phyloP scores from a whole-genome alignment of 306 rosid genomes.

The Echinosophora koreensis region DNA sequence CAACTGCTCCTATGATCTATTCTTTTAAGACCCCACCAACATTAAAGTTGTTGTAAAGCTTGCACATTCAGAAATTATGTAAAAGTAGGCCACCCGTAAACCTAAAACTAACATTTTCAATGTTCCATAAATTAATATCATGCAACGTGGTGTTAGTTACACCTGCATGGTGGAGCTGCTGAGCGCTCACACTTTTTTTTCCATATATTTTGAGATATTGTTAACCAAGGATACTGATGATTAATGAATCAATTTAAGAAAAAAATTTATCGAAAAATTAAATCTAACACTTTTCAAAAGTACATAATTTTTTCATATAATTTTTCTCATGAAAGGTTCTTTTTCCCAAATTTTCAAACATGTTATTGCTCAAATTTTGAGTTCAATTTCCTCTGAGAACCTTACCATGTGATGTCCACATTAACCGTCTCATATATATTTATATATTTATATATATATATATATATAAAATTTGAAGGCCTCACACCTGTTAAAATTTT shows the following conservation, averaged over 20 bases:
- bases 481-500: too few relatives aligned
- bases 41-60: not conserved
- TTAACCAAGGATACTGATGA: not conserved
- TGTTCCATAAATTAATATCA: not conserved
- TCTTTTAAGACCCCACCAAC: constrained; percentile 15
- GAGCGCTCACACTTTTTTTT: not conserved
- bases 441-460: too few relatives aligned
- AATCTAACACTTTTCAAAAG: too few relatives aligned
- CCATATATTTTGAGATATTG: too few relatives aligned
- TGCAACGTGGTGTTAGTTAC: constrained; percentile 41
- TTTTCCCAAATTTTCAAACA: too few relatives aligned
- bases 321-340: too few relatives aligned
- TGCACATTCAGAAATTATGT: not conserved
- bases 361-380: too few relatives aligned
- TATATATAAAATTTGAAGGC: too few relatives aligned
- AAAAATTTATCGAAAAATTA: too few relatives aligned
- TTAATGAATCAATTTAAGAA: not conserved
- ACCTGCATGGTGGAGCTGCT: constrained; percentile 2
- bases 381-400: too few relatives aligned
- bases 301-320: not conserved
- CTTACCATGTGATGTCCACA: too few relatives aligned
- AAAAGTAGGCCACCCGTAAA: constrained; percentile 27
- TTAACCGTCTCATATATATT: too few relatives aligned
- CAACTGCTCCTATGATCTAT: constrained; percentile 13
- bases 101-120: constrained; percentile 24